Evolutionary conservation across 371 early-diverging fungal species (phyloP).

Genomic region (Pancytospora philotis): DNA sequence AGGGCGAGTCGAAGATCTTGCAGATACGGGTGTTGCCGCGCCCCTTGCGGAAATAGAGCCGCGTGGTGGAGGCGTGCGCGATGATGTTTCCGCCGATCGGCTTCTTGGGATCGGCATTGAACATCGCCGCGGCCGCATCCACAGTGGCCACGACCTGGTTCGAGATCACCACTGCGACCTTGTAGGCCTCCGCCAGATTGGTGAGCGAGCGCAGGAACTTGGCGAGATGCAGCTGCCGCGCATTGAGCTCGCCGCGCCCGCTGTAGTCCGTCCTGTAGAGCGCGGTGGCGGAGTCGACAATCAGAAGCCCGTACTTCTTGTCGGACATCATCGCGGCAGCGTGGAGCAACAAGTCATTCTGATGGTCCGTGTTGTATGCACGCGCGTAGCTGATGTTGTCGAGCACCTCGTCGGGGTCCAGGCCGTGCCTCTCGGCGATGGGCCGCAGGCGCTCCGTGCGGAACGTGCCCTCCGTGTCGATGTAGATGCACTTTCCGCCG

Average conservation of each 20-base stretch:
- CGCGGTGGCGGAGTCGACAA: conserved; percentile 89
- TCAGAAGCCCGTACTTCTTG: conserved; percentile 71
- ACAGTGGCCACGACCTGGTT: conserved; percentile 95
- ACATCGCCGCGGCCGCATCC: conserved; percentile 79
- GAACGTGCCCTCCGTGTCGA: conserved; percentile 97
- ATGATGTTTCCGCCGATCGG: conserved; percentile 95
- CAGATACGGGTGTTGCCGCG: conserved; percentile 64
- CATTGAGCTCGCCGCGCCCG: conserved; percentile 90
- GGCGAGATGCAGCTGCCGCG: conserved; percentile 88
- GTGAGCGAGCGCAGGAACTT: conserved; percentile 75
- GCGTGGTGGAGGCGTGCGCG: conserved; percentile 78
- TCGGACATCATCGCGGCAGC: conserved; percentile 93
- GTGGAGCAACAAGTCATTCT: conserved; percentile 72
- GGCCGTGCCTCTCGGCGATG: conserved; percentile 75
- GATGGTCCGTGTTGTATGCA: conserved; percentile 93
- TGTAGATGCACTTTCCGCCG: conserved; percentile 87
- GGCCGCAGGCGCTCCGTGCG: conserved; percentile 77
- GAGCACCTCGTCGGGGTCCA: conserved; percentile 75
- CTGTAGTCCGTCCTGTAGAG: conserved; percentile 91
- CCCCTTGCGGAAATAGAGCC: conserved; percentile 63
- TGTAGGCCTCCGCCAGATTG: conserved; percentile 82
- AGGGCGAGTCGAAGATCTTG: conserved; percentile 64
- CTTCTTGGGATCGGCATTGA: conserved; percentile 83
- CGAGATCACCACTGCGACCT: conserved; percentile 88
- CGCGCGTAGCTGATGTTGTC: conserved; percentile 90